Percentiles rank a stretch among this genome's conserved stretches.
Evolutionary conservation across 371 early-diverging fungal species (phyloP).

Genomic region (Synchytrium microbalum): DNA sequence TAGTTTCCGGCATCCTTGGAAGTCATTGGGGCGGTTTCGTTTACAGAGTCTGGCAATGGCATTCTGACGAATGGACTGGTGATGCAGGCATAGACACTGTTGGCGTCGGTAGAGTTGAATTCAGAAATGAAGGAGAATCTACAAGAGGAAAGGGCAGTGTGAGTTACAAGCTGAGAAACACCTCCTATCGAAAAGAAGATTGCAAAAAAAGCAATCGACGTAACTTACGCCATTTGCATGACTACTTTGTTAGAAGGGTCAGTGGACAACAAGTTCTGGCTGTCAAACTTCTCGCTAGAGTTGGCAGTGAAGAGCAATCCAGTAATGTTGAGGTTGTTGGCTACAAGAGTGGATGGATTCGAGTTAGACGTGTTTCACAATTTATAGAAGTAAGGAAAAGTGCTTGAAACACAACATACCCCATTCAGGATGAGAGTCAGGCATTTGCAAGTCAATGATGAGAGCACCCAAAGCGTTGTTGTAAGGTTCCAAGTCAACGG

Average conservation of each 20-base stretch:
- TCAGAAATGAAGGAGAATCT: not conserved
- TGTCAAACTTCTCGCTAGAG: not conserved
- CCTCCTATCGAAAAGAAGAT: not conserved
- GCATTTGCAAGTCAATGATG: not conserved
- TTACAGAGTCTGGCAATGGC: not conserved
- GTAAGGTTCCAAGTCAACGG: not conserved
- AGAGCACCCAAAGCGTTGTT: not conserved
- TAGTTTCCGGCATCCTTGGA: not conserved
- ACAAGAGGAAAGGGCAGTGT: too few species aligned
- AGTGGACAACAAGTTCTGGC: too few species aligned
- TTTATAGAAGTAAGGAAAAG: too few species aligned
- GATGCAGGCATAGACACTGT: not conserved
- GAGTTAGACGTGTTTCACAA: too few species aligned
- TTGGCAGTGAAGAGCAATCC: not conserved
- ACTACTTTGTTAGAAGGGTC: too few species aligned
- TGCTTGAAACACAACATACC: too few species aligned
- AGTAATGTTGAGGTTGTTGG: not conserved
- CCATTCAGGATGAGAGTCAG: not conserved
- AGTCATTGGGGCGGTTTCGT: not conserved
- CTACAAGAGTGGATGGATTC: too few species aligned
- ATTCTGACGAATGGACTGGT: not conserved
- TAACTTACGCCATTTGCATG: too few species aligned
- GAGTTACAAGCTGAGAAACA: not conserved
- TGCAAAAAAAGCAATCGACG: too few species aligned
- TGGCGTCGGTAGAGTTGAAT: not conserved